Evolutionary conservation across 768 basidiomycete species (phyloP), one percentile per base, ranked within the genome.

Genomic region (Lyophyllum shimeji): DNA sequence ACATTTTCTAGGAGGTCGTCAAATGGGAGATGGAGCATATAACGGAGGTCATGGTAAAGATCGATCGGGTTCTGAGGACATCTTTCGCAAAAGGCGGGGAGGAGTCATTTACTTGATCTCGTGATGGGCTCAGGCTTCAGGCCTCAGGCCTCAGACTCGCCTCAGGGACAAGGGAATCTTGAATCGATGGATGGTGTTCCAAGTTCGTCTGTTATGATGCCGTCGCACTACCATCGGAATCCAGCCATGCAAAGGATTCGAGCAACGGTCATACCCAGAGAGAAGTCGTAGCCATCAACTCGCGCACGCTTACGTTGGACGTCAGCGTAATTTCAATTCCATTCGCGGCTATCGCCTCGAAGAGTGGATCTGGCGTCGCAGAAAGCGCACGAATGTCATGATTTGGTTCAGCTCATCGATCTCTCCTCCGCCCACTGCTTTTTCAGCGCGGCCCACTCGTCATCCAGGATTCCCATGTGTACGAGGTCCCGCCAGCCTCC

Each of bases 381-480:
- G 6, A 3, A 5, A 40, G 39, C 4, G 39, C 17, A 7, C n/a
- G 18, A 18, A 7, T n/a, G 39, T 6, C 39, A 18, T n/a, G 4
- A 40, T 2, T 15, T n/a, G 15, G 9, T 40, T 40, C 39, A 40
- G n/a, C n/a, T 40, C n/a, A n/a, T 40, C 17, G n/a, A 40, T 18
- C 39, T 48, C 57, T 44, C 31, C 21, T 20, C 23, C 9, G 43
- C 17, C 29, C n/a, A 11, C 23, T 40, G 15, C 23, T 51, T 27
- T 42, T 33, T 50, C 31, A 31, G 20, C 4, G 21, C 27, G 13
- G 42, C 46, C 66, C 66, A 67, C 8, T 67, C 66, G 7, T 65
- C 63, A 13, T 63, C 55, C 29, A 67, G 47, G 13, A 67, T 63
- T 2, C 63, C 64, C 66, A 67, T 67, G 13, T 49, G 45, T 50